Evolutionary conservation across 495 filamentous ascomycete genomes (phyloP).

Genomic region (Neurospora terricola): DNA sequence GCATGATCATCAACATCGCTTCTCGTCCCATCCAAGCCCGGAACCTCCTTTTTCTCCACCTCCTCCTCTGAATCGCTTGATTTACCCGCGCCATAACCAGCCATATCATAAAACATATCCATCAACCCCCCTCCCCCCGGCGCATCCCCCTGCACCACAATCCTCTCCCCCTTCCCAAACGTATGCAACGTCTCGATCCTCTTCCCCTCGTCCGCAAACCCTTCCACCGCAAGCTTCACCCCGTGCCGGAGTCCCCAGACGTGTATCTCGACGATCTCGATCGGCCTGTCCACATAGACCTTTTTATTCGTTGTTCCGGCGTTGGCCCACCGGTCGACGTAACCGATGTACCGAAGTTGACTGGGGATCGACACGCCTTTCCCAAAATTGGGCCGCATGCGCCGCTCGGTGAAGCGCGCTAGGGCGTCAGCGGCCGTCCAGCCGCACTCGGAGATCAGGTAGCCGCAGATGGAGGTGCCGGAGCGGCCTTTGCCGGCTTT

Average conservation of each 20-base stretch:
- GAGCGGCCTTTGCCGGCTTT: constrained; percentile 94
- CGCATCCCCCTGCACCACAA: constrained; percentile 53
- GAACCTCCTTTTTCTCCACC: constrained; percentile 16
- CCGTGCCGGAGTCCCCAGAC: constrained; percentile 83
- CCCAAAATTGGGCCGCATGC: constrained; percentile 85
- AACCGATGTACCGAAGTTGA: constrained; percentile 80
- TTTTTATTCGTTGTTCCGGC: constrained; percentile 41
- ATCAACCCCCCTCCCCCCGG: constrained; percentile 35
- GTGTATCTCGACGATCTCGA: constrained; percentile 83
- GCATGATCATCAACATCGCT: not conserved
- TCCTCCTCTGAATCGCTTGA: constrained; percentile 12
- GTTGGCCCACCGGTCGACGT: constrained; percentile 76
- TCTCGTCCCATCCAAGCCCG: constrained; percentile 9
- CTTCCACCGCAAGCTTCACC: constrained; percentile 78
- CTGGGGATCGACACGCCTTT: constrained; percentile 87
- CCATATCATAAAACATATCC: constrained; percentile 44
- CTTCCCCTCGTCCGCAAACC: constrained; percentile 78
- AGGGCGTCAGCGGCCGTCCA: constrained; percentile 75
- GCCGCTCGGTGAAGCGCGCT: constrained; percentile 69
- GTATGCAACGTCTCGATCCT: constrained; percentile 75
- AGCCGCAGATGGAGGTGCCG: constrained; percentile 79
- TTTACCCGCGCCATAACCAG: constrained; percentile 25
- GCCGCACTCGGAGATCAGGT: constrained; percentile 81
- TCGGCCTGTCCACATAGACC: constrained; percentile 67
- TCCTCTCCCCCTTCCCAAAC: constrained; percentile 63